Evolutionary conservation across 345 rosid species (phyloP), one percentile per base, ranked within the genome.

Genomic region (Salix suchowensis): DNA sequence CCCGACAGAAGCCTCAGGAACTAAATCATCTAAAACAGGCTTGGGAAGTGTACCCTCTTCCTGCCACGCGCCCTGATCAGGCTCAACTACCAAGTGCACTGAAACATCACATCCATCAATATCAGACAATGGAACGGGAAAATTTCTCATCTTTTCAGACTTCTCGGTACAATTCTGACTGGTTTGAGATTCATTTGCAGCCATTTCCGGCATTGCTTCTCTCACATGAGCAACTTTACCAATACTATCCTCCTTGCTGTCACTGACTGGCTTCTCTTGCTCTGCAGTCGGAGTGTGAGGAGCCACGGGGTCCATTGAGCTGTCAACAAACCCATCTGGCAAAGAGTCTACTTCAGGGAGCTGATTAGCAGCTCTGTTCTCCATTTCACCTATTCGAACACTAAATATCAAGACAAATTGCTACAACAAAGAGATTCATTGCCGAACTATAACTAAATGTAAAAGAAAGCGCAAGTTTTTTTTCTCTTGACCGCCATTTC

Each of bases 281-380:
- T 84, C 86, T 7, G 74, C 65, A 67, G 73, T 80, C 23, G 88
- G 89, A 64, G 89, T 89, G 32, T 75, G 77, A 39, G 91, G 93
- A 73, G 88, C 85, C 75, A 78, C 37, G 62, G 87, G 79, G 21
- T 92, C 95, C 2, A 84, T 40, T 52, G 96, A 80, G 80, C 91
- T 85, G 36, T 91, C 97, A 44, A 95, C 94, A 83, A 93, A 93
- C 70, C 98, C 98, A 83, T 91, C 97, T 7, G 98, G 98, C 84
- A 95, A 81, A 39, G 97, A 82, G 82, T 91, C 97, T 65, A 88
- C 98, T 83, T 91, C 97, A 36, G 98, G 98, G 64, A 95, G 97
- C 84, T 88, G 87, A 82, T 86, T 87, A 71, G 89, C 87, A 50
- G 75, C 86, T 50, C 82, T 75, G 73, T 80, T 86, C 84, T 90